phyloP scores from a whole-genome alignment of 192 early-diverging fungal species.

The Linnemannia elongata region DNA sequence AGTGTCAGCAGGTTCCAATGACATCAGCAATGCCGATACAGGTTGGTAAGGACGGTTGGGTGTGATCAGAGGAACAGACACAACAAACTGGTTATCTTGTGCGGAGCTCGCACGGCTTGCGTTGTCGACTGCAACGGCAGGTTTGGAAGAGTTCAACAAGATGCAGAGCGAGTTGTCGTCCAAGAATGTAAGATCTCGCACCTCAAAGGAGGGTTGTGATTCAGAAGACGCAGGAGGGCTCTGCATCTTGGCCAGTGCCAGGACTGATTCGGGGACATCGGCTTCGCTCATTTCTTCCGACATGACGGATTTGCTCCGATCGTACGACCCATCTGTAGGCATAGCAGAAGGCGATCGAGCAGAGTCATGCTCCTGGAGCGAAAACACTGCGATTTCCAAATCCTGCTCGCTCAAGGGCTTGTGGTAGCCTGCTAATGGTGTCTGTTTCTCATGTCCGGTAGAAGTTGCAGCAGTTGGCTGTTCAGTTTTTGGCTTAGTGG shows the following conservation, averaged over 20 bases:
- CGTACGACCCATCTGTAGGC: background rate
- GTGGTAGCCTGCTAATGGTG: background rate
- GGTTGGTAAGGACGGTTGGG: slow-evolving; percentile 15
- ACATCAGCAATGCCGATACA: background rate
- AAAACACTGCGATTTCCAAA: slow-evolving; percentile 8
- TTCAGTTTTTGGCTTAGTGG: background rate
- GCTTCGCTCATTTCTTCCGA: background rate
- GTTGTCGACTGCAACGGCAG: background rate
- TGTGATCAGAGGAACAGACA: slow-evolving; percentile 13
- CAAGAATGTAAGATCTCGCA: slow-evolving; percentile 22
- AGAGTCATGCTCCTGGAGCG: slow-evolving; percentile 15
- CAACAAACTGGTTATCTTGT: slow-evolving; percentile 12
- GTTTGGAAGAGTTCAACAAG: slow-evolving; percentile 1
- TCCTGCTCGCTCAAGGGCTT: background rate
- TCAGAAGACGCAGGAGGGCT: background rate
- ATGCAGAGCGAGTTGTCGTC: slow-evolving; percentile 24
- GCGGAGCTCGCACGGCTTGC: background rate
- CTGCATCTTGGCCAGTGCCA: background rate
- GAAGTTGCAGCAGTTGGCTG: background rate
- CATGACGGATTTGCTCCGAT: background rate
- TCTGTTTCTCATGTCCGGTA: background rate
- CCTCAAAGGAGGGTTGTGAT: background rate
- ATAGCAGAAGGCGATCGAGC: background rate
- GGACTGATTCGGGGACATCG: background rate
- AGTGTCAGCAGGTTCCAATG: background rate